These are phyloP conservation scores for Entoloma clypeatum DNA, from an alignment of 1,284 basidiomycete genomes.

Conservation along the genomic window DNA sequence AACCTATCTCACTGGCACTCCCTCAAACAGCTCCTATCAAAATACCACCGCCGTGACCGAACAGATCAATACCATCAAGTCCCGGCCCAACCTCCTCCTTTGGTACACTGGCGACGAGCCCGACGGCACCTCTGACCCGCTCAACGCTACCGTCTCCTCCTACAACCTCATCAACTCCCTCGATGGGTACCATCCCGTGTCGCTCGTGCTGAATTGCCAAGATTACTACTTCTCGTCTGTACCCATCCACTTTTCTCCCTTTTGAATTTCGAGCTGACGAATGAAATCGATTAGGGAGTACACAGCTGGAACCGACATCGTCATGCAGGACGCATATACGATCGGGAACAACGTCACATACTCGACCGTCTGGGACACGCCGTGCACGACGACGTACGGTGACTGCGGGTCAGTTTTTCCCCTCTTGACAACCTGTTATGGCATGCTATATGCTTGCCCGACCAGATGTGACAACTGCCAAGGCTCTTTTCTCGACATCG, in stretches of 20 bases:
- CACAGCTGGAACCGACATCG: constrained; percentile 53
- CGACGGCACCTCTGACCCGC: constrained; percentile 64
- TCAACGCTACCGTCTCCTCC: constrained; percentile 52
- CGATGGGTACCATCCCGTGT: constrained; percentile 75
- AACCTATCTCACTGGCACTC: not conserved
- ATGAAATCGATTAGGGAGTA: constrained; percentile 25
- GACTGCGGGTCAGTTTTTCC: constrained; percentile 63
- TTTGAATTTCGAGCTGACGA: constrained; percentile 10
- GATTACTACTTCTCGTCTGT: constrained; percentile 57
- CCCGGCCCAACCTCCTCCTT: constrained; percentile 61
- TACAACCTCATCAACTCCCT: constrained; percentile 65
- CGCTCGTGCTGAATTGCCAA: constrained; percentile 71
- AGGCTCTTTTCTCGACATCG: constrained; percentile 57
- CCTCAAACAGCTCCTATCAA: constrained; percentile 52
- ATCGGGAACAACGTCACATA: constrained; percentile 67
- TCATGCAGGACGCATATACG: constrained; percentile 48
- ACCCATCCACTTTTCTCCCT: constrained; percentile 30
- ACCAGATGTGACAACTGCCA: constrained; percentile 49
- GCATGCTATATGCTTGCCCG: not conserved
- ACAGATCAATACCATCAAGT: constrained; percentile 65
- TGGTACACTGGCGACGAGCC: constrained; percentile 81
- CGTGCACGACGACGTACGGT: constrained; percentile 60
- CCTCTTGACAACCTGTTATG: too few relatives aligned
- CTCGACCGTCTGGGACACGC: constrained; percentile 46
- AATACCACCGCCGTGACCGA: constrained; percentile 58